phyloP scores from a whole-genome alignment of 2,329 filamentous ascomycete species.

The Aspergillus chevalieri region DNA sequence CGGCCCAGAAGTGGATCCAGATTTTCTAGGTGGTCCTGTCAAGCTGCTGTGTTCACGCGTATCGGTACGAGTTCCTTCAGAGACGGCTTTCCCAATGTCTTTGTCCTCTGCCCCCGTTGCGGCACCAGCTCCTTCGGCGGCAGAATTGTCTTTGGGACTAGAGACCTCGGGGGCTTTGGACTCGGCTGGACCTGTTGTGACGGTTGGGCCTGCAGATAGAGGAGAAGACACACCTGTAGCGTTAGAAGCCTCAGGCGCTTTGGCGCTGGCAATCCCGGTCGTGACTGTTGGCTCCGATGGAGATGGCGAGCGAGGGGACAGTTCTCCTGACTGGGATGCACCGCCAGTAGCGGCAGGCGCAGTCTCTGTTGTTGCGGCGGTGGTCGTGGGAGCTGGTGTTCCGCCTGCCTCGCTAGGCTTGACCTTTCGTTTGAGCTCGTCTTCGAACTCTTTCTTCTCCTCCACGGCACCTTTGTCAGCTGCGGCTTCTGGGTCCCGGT shows the following conservation, averaged over 20 bases:
- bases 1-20: too few species aligned
- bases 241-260: slow-evolving; percentile 14
- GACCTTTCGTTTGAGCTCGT: slow-evolving; percentile 59
- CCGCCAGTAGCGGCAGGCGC: slow-evolving; percentile 27
- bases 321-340: slow-evolving; percentile 11
- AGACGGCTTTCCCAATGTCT: background rate
- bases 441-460: slow-evolving; percentile 69
- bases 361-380: slow-evolving; percentile 31
- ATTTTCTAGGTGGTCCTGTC: too few species aligned
- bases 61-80: too few species aligned
- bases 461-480: slow-evolving; percentile 61
- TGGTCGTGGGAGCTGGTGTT: slow-evolving; percentile 35
- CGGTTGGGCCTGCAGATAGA: slow-evolving; percentile 2
- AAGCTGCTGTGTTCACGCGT: too few species aligned
- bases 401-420: slow-evolving; percentile 30
- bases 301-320: slow-evolving; percentile 12
- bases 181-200: background rate
- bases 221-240: slow-evolving; percentile 4
- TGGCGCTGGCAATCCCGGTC: slow-evolving; percentile 16
- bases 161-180: background rate
- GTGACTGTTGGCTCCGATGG: slow-evolving; percentile 16
- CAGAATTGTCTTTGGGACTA: background rate
- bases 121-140: background rate
- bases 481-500: slow-evolving; percentile 63
- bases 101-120: background rate